Evolutionary conservation across 345 rosid species (phyloP).

Genomic region (Eucalyptus regnans): DNA sequence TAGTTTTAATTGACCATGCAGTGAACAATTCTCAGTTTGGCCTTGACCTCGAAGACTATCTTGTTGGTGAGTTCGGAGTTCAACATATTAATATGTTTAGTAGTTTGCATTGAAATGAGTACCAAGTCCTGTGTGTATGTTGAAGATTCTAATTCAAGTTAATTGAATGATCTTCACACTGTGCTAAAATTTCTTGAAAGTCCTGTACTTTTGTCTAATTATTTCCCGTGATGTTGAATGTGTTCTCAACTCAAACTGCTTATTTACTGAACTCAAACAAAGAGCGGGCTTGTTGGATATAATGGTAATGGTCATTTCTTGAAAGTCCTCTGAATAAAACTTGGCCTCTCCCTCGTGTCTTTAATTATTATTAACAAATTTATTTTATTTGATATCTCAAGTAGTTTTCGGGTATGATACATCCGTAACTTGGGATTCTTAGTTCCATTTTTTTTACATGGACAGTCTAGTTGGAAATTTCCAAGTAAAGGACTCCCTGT

Average conservation of each 20-base stretch:
- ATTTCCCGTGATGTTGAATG: neutral
- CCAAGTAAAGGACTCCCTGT: neutral
- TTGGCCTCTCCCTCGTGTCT: neutral
- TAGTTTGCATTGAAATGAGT: neutral
- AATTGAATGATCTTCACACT: neutral
- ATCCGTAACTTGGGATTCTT: neutral
- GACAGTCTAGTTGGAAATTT: neutral
- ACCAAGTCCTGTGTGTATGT: neutral
- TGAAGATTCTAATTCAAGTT: neutral
- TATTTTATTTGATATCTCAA: neutral
- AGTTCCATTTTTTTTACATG: neutral
- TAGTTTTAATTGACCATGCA: conserved; percentile 13
- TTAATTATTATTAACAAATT: neutral
- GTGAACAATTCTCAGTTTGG: conserved; percentile 62
- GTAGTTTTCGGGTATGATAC: neutral
- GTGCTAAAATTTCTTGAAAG: neutral
- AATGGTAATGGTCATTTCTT: neutral
- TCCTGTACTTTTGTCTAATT: neutral
- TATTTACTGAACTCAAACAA: neutral
- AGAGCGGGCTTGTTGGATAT: neutral
- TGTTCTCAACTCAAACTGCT: neutral
- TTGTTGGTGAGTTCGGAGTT: conserved; percentile 43
- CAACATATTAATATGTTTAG: neutral
- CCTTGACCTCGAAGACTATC: conserved; percentile 88
- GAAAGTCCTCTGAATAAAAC: neutral